Percentiles rank a stretch among this genome's conserved stretches.
Conservation (phyloP, 345 rosid species). For the Brassica napus region DNA sequence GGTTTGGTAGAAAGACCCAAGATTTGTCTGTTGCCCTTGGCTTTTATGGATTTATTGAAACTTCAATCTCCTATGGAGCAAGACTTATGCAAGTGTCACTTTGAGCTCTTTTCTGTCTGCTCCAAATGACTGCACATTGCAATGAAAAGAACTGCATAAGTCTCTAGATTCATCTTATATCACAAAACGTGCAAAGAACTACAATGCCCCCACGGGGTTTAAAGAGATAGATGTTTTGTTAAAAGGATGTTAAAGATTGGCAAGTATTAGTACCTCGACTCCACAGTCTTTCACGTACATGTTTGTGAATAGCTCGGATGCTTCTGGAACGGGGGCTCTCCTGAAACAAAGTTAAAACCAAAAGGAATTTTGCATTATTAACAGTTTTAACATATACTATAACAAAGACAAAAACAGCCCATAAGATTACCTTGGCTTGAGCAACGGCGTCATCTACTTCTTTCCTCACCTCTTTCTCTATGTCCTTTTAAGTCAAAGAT, state of each 20-base stretch:
- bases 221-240: background rate
- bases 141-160: background rate
- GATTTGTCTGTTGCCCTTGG: constrained; percentile 22
- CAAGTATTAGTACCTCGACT: constrained; percentile 56
- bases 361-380: background rate
- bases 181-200: background rate
- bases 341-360: constrained; percentile 44
- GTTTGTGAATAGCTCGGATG: constrained; percentile 80
- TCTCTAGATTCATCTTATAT: constrained; percentile 7
- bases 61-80: background rate
- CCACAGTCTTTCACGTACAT: constrained; percentile 79
- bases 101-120: constrained; percentile 88
- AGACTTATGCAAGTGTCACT: constrained; percentile 60
- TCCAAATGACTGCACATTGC: constrained; percentile 65
- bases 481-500: constrained; percentile 53
- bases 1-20: constrained; percentile 19
- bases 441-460: constrained; percentile 93
- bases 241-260: background rate
- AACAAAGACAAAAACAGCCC: background rate
- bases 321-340: constrained; percentile 94
- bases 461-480: constrained; percentile 87
- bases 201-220: background rate
- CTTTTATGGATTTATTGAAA: constrained; percentile 12
- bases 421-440: constrained; percentile 70
- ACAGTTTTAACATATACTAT: background rate